Evolutionary conservation across 257 asterid species (phyloP).

Genomic region (Ilex aquifolium): DNA sequence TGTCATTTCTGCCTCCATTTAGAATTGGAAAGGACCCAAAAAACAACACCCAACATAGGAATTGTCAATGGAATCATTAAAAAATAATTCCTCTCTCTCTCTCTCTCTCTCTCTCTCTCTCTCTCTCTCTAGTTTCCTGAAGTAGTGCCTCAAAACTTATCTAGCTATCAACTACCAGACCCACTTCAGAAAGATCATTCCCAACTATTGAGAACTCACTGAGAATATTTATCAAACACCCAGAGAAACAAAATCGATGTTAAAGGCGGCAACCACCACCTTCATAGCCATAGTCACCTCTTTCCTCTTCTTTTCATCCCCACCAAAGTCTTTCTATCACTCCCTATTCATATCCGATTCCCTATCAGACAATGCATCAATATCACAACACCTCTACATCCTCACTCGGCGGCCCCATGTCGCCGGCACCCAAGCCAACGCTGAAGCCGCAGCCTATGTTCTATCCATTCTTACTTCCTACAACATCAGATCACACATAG

Average conservation of each 20-base stretch:
- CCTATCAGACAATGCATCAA: conserved; percentile 42
- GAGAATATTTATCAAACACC: neutral
- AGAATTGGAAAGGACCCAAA: no score
- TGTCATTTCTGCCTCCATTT: no score
- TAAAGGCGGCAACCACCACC: conserved; percentile 23
- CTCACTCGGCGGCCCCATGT: conserved; percentile 75
- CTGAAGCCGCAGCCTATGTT: conserved; percentile 69
- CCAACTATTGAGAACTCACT: neutral
- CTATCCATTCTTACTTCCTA: conserved; percentile 53
- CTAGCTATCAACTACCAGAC: no score
- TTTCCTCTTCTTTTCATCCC: conserved; percentile 21
- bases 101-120: no score
- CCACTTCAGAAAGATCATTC: neutral
- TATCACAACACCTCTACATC: conserved; percentile 54
- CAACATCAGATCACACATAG: conserved; percentile 36
- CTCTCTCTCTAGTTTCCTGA: no score
- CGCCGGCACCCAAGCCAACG: conserved; percentile 77
- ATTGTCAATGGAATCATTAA: no score
- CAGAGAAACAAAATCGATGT: conserved; percentile 19
- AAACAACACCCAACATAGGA: no score
- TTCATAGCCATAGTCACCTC: conserved; percentile 30
- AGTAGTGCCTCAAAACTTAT: no score
- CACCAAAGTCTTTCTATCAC: conserved; percentile 48
- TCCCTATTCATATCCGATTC: conserved; percentile 49
- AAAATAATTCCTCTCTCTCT: no score